These are phyloP conservation scores for Xylaria flabelliformis DNA, from an alignment of 495 filamentous ascomycete species.

Conservation along the genomic window DNA sequence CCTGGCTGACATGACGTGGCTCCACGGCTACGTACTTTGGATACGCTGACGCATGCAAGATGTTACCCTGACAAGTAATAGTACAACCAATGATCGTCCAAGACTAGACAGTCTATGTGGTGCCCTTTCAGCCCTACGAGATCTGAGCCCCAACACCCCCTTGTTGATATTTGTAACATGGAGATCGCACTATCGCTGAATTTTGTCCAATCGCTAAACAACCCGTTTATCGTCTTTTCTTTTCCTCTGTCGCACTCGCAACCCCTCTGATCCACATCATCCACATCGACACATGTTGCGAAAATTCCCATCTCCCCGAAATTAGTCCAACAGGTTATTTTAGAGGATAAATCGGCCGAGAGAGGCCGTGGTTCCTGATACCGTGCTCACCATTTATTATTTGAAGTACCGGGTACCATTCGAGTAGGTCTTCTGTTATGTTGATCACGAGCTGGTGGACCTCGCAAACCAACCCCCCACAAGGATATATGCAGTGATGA, in stretches of 20 bases:
- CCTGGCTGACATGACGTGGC: conserved; percentile 24
- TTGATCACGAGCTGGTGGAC: background rate
- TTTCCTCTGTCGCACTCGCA: background rate
- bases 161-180: conserved; percentile 31
- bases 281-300: background rate
- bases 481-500: background rate
- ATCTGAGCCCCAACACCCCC: conserved; percentile 39
- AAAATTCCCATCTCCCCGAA: background rate
- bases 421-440: background rate
- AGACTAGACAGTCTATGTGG: conserved; percentile 34
- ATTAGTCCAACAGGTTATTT: background rate
- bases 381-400: background rate
- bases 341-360: background rate
- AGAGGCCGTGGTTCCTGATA: background rate
- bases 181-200: conserved; percentile 22
- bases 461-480: background rate
- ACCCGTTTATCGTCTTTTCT: background rate
- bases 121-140: conserved; percentile 45
- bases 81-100: conserved; percentile 34
- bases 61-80: conserved; percentile 19
- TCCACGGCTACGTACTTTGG: conserved; percentile 24
- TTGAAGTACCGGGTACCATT: background rate
- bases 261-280: conserved; percentile 6
- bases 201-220: conserved; percentile 12
- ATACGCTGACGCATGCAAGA: conserved; percentile 22